Conservation (phyloP, 306 rosid genomes). For the Corylus americana region DNA sequence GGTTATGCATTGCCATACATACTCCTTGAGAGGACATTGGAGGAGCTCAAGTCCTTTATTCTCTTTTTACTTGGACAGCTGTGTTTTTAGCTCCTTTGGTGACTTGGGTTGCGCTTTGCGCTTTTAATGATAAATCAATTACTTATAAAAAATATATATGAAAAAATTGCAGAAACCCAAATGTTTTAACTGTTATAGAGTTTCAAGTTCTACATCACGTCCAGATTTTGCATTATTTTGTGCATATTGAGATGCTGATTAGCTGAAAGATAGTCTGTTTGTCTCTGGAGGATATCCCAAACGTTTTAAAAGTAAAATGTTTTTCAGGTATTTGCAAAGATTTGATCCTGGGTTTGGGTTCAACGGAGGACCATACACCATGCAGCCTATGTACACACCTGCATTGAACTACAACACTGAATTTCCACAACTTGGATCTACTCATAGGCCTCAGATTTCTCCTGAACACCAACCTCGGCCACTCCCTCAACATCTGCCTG, state of each 20-base stretch:
- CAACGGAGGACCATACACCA: slow-evolving; percentile 80
- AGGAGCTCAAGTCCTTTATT: no score
- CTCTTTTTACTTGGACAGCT: no score
- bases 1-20: not conserved
- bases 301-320: slow-evolving; percentile 21
- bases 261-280: not conserved
- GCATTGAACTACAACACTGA: slow-evolving; percentile 88
- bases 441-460: slow-evolving; percentile 79
- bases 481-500: slow-evolving; percentile 75
- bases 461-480: slow-evolving; percentile 76
- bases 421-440: slow-evolving; percentile 91
- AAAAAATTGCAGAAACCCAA: not conserved
- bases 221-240: not conserved
- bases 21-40: not conserved
- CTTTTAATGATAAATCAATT: no score
- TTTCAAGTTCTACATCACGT: not conserved
- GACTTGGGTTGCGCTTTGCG: no score
- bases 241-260: not conserved
- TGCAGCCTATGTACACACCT: slow-evolving; percentile 90
- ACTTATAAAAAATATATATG: not conserved
- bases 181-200: not conserved
- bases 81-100: no score
- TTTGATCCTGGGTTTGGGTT: slow-evolving; percentile 97
- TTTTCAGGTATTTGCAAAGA: slow-evolving; percentile 87
- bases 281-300: not conserved